Evolutionary conservation across 1,284 basidiomycete genomes (phyloP), one percentile per base, ranked within the genome.

Genomic region (Malassezia globosa): DNA sequence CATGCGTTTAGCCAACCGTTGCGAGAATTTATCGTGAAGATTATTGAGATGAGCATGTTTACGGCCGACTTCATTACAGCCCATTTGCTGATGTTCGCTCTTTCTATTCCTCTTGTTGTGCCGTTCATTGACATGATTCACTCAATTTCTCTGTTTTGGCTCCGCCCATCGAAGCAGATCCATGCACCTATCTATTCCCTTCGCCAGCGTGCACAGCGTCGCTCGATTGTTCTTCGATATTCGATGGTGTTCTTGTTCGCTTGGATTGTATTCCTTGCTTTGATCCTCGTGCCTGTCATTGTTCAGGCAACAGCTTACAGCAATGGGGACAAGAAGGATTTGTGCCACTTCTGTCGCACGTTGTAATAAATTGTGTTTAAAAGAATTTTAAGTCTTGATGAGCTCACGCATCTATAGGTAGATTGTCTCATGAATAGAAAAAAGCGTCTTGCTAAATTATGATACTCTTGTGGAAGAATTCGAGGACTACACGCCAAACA

Each of bases 241-340:
- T 75, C 85, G 31, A 58, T 89, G 48, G 77, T 95, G 33, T 97
- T 94, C 75, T 64, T 87, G 37, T 56, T 81, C 49, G 78, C 82
- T 55, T 79, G 89, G 59, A 79, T 79, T 48, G 66, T 82, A 58
- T 87, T 95, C 69, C 78, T 82, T 37, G 82, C 81, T 25, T 78
- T 95, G 36, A 73, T 75, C 55, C 58, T 66, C 26, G 53, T 74
- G 43, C 72, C 68, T 29, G 37, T 54, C 31, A 53, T 64, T 38
- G 46, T 67, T 46, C 43, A 48, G 25, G 42, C 40, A n/a, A 46
- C 60, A 4, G 42, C 57, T 48, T 31, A 47, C 26, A 13, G 48
- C 24, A 42, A 61, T 37, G 23, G 37, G 4, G 16, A 14, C 7
- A 47, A 47, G 39, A 11, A 14, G 6, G 18, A 25, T 6, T 18